phyloP scores from a whole-genome alignment of 495 filamentous ascomycete species.

The Penicillium coffeae region DNA sequence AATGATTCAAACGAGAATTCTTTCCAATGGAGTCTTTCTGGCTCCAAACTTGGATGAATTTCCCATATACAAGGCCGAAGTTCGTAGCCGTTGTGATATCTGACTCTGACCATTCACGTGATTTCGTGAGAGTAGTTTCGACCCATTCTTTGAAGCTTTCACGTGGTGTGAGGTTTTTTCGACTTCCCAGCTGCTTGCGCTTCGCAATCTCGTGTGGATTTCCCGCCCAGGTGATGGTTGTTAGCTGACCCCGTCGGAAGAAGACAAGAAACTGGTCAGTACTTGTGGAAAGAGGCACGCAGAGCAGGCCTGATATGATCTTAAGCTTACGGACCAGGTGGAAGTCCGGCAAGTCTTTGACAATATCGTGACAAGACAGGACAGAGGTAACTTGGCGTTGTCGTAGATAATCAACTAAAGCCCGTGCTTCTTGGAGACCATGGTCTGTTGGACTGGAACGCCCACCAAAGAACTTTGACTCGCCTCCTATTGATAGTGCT shows the following conservation, averaged over 20 bases:
- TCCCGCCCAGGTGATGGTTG: slow-evolving; percentile 81
- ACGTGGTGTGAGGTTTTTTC: slow-evolving; percentile 17
- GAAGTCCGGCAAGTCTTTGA: slow-evolving; percentile 73
- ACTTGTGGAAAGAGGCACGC: slow-evolving; percentile 70
- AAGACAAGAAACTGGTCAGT: slow-evolving; percentile 86
- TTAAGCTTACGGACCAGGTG: slow-evolving; percentile 72
- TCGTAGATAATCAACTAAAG: slow-evolving; percentile 77
- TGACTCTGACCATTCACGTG: slow-evolving; percentile 34
- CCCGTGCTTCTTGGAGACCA: slow-evolving; percentile 75
- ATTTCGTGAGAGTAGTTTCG: slow-evolving; percentile 19
- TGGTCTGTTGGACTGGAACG: slow-evolving; percentile 54
- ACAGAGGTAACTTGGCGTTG: slow-evolving; percentile 68
- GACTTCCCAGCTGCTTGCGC: not conserved
- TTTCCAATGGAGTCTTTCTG: slow-evolving; percentile 79
- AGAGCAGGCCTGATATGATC: slow-evolving; percentile 70
- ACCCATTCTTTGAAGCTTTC: slow-evolving; percentile 24
- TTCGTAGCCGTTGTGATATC: slow-evolving; percentile 78
- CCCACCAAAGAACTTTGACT: slow-evolving; percentile 78
- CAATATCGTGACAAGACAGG: slow-evolving; percentile 69
- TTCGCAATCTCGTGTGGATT: slow-evolving; percentile 72
- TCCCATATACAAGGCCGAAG: slow-evolving; percentile 80
- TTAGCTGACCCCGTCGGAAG: slow-evolving; percentile 70
- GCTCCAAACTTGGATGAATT: slow-evolving; percentile 84
- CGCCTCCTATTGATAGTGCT: slow-evolving; percentile 72
- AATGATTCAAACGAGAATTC: slow-evolving; percentile 68